Evolutionary conservation across 148 eudicot genomes (phyloP), one percentile per base, ranked within the genome.

Genomic region (Cornus kousa): DNA sequence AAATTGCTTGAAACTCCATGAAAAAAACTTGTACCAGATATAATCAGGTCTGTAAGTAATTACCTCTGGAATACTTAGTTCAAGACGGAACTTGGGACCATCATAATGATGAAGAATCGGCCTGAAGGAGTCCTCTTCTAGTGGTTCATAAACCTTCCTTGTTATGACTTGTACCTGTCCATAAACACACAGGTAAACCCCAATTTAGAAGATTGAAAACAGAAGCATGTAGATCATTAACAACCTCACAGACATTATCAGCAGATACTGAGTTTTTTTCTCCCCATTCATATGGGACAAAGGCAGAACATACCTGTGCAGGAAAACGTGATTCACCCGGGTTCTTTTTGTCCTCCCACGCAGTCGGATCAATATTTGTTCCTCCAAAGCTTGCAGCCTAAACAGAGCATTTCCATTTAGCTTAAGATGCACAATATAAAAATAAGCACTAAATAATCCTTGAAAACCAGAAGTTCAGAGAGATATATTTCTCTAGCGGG

Each of bases 321-420:
- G 99, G 99, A 80, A 96, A 96, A 32, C 99, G 97, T 1, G 98
- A 94, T 89, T 96, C 99, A 37, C 97, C 95, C 20, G 86, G 92
- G 89, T 96, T 96, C 86, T 96, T 96, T 85, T 96, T 94, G 89
- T 96, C 99, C 86, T 96, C 99, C 99, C 99, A 96, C 3, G 99
- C 99, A 4, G 88, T 67, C 28, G 98, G 92, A 78, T 96, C 99
- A 79, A 96, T 92, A 79, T 96, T 96, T 5, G 99, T 86, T 76
- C 97, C 99, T 37, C 99, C 99, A 88, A 96, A 96, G 79, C 98
- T 93, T 68, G 99, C 93, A 77, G 99, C 99, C 99, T 96, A 90
- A 24, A 74, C 57, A 79, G 24, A 59, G 64, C 74, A 78, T 82
- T 73, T 72, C 12, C 53, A 48, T 33, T 65, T 70, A 59, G 74